Evolutionary conservation across 2,329 filamentous ascomycete genomes (phyloP).

Genomic region (Pseudocercospora cruenta): DNA sequence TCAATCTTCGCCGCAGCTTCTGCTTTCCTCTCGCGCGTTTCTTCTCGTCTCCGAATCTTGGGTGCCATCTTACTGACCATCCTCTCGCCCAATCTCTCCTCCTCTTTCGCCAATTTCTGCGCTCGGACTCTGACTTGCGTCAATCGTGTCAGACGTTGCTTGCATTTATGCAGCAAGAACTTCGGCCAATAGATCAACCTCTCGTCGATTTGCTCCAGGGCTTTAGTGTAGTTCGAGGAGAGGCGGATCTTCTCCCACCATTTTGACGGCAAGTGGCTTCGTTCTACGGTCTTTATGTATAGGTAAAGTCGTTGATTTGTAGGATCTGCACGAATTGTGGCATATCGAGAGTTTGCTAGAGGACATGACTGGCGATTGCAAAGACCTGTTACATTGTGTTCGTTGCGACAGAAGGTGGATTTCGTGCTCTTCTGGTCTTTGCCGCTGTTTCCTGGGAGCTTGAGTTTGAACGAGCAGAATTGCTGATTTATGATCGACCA

Average conservation of each 20-base stretch:
- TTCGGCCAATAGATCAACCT: constrained; percentile 92
- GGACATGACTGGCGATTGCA: constrained; percentile 89
- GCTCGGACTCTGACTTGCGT: constrained; percentile 85
- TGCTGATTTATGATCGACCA: constrained; percentile 97
- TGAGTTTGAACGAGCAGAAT: constrained; percentile 93
- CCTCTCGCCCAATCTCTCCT: constrained; percentile 84
- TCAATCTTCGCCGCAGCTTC: constrained; percentile 81
- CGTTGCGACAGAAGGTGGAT: constrained; percentile 94
- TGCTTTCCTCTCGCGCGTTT: constrained; percentile 54
- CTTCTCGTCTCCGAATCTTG: constrained; percentile 68
- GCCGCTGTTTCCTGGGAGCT: constrained; percentile 51
- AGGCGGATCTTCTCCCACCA: constrained; percentile 94
- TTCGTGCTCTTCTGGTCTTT: constrained; percentile 69
- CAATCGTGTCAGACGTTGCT: constrained; percentile 88
- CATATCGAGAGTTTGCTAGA: constrained; percentile 88
- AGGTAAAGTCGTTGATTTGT: constrained; percentile 83
- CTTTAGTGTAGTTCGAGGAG: constrained; percentile 86
- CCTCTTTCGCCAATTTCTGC: constrained; percentile 81
- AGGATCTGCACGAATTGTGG: constrained; percentile 83
- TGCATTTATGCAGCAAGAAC: constrained; percentile 91
- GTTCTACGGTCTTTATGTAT: constrained; percentile 95
- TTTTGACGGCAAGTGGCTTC: constrained; percentile 83
- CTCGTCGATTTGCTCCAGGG: constrained; percentile 83
- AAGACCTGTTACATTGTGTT: constrained; percentile 58
- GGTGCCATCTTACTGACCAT: constrained; percentile 87